phyloP scores from a whole-genome alignment of 108 stramenopile genomes.

The Skeletonema tropicum region DNA sequence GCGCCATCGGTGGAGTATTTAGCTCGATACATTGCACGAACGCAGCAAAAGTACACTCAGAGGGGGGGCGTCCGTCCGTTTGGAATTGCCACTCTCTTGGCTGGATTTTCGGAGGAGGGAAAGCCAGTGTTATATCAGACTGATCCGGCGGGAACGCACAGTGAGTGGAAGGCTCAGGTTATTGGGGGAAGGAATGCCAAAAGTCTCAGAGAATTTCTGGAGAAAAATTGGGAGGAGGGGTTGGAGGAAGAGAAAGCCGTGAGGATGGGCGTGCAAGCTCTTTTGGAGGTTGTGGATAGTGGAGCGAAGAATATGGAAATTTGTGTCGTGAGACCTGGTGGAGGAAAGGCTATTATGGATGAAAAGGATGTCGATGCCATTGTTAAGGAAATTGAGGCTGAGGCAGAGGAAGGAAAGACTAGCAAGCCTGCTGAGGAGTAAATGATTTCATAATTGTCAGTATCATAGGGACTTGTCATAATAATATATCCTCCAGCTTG shows the following conservation, averaged over 20 bases:
- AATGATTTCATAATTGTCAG: slow-evolving; percentile 7
- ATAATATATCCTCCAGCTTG: not conserved
- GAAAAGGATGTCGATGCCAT: slow-evolving; percentile 82
- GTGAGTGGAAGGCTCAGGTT: slow-evolving; percentile 98
- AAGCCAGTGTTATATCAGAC: slow-evolving; percentile 92
- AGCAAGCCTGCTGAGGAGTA: slow-evolving; percentile 24
- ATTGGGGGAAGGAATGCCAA: slow-evolving; percentile 97
- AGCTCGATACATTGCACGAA: slow-evolving; percentile 95
- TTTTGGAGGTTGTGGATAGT: slow-evolving; percentile 98
- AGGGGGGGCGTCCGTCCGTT: slow-evolving; percentile 99
- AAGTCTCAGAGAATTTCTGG: slow-evolving; percentile 96
- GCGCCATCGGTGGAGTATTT: slow-evolving; percentile 97
- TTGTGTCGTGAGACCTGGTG: slow-evolving; percentile 78
- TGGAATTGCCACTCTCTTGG: slow-evolving; percentile 93
- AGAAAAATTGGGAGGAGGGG: slow-evolving; percentile 94
- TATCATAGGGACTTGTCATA: slow-evolving; percentile 1
- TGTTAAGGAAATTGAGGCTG: slow-evolving; percentile 89
- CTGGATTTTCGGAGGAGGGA: slow-evolving; percentile 84
- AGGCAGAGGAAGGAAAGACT: slow-evolving; percentile 66
- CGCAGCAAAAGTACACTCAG: slow-evolving; percentile 99
- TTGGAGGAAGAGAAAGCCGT: slow-evolving; percentile 86
- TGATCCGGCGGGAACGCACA: slow-evolving; percentile 99
- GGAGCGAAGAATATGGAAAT: slow-evolving; percentile 99
- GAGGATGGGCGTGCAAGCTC: slow-evolving; percentile 91
- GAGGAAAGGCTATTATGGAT: slow-evolving; percentile 71